Evolutionary conservation across 179 eudicot genomes (phyloP), one percentile per base, ranked within the genome.

Genomic region (Corrigiola litoralis): DNA sequence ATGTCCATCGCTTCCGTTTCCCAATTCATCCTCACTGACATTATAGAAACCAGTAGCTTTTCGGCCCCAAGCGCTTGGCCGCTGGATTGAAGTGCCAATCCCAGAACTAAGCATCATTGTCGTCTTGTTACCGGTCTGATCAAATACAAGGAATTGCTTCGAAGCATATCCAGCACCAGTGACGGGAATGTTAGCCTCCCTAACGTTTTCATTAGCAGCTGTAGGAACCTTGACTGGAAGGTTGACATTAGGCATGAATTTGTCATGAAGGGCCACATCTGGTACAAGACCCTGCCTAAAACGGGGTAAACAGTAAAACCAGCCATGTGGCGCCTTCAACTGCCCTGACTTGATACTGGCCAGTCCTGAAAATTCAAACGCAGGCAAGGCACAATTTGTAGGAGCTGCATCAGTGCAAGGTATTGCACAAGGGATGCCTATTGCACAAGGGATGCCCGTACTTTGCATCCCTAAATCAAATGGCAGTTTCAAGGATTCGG

Each of bases 111-210:
- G 78, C 23, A 94, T 72, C 72, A 90, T 59, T 17, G 89, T 94
- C 8, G 97, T 94, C 56, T 86, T 81, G 63, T 85, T 81, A 48
- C 85, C 95, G 2, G 94, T 86, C 57, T 87, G 96, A 81, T 94
- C 99, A 72, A 94, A 94, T 31, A 90, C 96, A 56, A 90, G 82
- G 67, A 88, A 94, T 65, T 77, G 84, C 79, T 88, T 94, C 11
- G 71, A 82, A 49, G 73, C 68, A 41, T 27, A 51, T 32, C 58
- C 66, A 27, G 65, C 44, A 33, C 66, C 83, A n/a, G 27, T n/a
- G 44, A 69, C 40, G 3, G 74, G 44, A 58, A 45, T 6, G 9
- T 54, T 54, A 11, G 38, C 44, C 48, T 73, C 71, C 54, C 64
- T 60, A 4, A 2, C 9, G 31, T 51, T 79, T 24, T 58, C 73